phyloP scores from a whole-genome alignment of 1,284 basidiomycete genomes.

The Tylopilus sp. region DNA sequence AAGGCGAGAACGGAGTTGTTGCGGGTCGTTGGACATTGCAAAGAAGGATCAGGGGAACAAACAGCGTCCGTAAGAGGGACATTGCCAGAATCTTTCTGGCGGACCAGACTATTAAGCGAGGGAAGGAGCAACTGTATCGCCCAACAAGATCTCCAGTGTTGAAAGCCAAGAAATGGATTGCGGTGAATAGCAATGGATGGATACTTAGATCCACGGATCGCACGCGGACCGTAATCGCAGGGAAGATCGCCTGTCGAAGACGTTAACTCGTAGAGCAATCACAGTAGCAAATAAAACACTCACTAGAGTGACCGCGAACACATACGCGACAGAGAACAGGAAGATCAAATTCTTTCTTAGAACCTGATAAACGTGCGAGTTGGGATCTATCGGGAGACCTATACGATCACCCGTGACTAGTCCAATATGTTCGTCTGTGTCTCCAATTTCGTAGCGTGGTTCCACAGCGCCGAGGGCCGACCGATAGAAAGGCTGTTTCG shows the following conservation, averaged over 20 bases:
- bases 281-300: slow-evolving; percentile 26
- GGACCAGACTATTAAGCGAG: slow-evolving; percentile 64
- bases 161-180: slow-evolving; percentile 71
- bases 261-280: neutral
- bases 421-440: slow-evolving; percentile 33
- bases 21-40: slow-evolving; percentile 67
- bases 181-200: slow-evolving; percentile 65
- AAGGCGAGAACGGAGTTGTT: slow-evolving; percentile 34
- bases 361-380: slow-evolving; percentile 48
- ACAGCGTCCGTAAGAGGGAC: slow-evolving; percentile 68
- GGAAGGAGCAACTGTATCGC: slow-evolving; percentile 69
- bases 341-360: slow-evolving; percentile 63
- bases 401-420: slow-evolving; percentile 34
- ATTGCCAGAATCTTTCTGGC: slow-evolving; percentile 56
- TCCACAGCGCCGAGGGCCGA: slow-evolving; percentile 45
- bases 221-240: slow-evolving; percentile 78
- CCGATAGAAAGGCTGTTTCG: slow-evolving; percentile 55
- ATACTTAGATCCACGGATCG: slow-evolving; percentile 55
- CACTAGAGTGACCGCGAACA: slow-evolving; percentile 79
- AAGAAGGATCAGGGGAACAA: slow-evolving; percentile 80
- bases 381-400: slow-evolving; percentile 31
- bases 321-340: slow-evolving; percentile 71
- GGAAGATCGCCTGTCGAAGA: slow-evolving; percentile 68
- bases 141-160: slow-evolving; percentile 77
- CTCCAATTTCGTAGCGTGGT: slow-evolving; percentile 20